Percentiles rank a stretch among this genome's conserved stretches.
These are phyloP conservation scores for Iris macrosiphon DNA, from an alignment of 106 monocot genomes.

Conservation along the genomic window DNA sequence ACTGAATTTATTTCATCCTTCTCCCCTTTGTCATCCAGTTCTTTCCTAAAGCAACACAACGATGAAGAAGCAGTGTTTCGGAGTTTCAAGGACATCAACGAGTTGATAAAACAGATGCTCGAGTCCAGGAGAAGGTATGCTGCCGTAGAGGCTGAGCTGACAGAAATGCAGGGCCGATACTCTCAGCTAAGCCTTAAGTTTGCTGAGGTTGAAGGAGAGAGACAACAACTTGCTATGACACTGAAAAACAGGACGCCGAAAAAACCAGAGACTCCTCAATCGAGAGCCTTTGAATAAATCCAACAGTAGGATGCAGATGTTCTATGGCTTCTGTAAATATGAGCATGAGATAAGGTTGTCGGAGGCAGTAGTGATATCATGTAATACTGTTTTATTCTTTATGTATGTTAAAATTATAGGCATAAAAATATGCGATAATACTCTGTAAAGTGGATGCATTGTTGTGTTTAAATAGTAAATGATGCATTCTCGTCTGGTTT, in stretches of 20 bases:
- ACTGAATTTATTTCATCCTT: background rate
- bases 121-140: slow-evolving; percentile 54
- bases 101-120: slow-evolving; percentile 85
- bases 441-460: too few relatives aligned
- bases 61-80: slow-evolving; percentile 63
- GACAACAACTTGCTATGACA: slow-evolving; percentile 85
- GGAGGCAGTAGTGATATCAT: background rate
- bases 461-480: too few relatives aligned
- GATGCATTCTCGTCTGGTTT: too few relatives aligned
- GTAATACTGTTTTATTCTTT: background rate
- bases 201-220: slow-evolving; percentile 97
- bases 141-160: slow-evolving; percentile 67
- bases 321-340: slow-evolving; percentile 11
- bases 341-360: slow-evolving; percentile 1
- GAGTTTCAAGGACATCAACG: slow-evolving; percentile 90
- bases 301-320: too few relatives aligned
- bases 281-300: too few relatives aligned
- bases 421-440: too few relatives aligned
- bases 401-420: too few relatives aligned
- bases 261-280: slow-evolving; percentile 25
- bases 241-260: slow-evolving; percentile 61
- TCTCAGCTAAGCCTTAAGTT: slow-evolving; percentile 90
- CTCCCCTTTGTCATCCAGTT: slow-evolving; percentile 34
- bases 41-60: slow-evolving; percentile 67
- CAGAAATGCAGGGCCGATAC: slow-evolving; percentile 86